These are phyloP conservation scores for Aspergillus incahuasiensis DNA, from an alignment of 495 filamentous ascomycete species.

Conservation along the genomic window DNA sequence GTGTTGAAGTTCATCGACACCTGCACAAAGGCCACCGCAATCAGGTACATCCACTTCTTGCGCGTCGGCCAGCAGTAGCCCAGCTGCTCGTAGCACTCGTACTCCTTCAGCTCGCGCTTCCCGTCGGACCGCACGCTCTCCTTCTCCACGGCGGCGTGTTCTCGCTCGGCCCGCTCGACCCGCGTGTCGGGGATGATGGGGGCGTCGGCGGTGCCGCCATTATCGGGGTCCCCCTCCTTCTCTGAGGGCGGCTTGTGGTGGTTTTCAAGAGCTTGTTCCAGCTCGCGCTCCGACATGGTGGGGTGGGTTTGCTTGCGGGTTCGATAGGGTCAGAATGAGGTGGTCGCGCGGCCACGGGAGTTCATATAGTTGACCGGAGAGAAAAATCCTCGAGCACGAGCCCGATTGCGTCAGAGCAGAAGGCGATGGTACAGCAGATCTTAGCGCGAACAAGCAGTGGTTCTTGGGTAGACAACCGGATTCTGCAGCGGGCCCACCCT, in stretches of 20 bases:
- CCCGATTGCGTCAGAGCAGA: not conserved
- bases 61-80: slow-evolving; percentile 56
- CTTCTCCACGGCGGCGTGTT: not conserved
- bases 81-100: slow-evolving; percentile 60
- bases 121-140: slow-evolving; percentile 24
- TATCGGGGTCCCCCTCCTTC: not conserved
- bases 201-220: not conserved
- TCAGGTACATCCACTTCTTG: slow-evolving; percentile 74
- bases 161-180: not conserved
- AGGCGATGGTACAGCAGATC: not conserved
- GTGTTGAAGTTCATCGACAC: slow-evolving; percentile 72
- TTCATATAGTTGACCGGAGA: no score
- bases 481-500: not conserved
- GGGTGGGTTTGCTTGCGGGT: not conserved
- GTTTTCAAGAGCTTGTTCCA: not conserved
- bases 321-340: not conserved
- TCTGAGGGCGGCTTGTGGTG: not conserved
- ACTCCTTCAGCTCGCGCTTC: slow-evolving; percentile 58
- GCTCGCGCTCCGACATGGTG: not conserved
- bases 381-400: not conserved
- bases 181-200: not conserved
- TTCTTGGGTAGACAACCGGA: not conserved
- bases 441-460: not conserved
- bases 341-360: not conserved
- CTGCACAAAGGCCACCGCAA: slow-evolving; percentile 66